Evolutionary conservation across 2,329 filamentous ascomycete species (phyloP).

Genomic region (Hymenoscyphus fraxineus): DNA sequence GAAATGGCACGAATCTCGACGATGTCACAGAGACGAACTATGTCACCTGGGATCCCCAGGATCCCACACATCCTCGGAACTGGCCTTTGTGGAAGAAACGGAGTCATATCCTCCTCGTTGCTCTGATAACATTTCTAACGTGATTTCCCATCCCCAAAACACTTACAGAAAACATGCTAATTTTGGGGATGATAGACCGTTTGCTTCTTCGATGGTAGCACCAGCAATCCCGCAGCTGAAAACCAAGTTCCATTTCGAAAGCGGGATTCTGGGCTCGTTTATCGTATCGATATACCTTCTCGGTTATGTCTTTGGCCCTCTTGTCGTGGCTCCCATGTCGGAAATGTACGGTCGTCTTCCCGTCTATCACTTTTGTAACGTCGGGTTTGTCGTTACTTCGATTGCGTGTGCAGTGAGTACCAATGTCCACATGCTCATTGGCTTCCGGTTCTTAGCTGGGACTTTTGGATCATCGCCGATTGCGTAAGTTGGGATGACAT

Average conservation of each 20-base stretch:
- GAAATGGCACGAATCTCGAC: neutral
- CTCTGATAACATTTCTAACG: slow-evolving; percentile 4
- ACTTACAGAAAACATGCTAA: slow-evolving; percentile 1
- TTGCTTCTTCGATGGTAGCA: slow-evolving; percentile 2
- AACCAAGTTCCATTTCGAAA: neutral
- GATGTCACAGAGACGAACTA: neutral
- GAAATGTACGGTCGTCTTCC: slow-evolving; percentile 55
- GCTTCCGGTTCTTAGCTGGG: slow-evolving; percentile 57
- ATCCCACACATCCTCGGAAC: neutral
- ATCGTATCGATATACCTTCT: slow-evolving; percentile 6
- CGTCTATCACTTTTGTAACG: slow-evolving; percentile 50
- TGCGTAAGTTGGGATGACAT: slow-evolving; percentile 15
- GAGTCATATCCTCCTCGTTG: neutral
- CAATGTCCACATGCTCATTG: slow-evolving; percentile 46
- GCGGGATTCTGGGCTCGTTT: neutral
- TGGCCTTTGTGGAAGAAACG: slow-evolving; percentile 4
- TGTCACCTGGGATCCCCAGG: neutral
- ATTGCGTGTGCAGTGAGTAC: slow-evolving; percentile 51
- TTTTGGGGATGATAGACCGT: neutral
- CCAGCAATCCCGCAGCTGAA: neutral
- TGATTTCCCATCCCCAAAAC: neutral
- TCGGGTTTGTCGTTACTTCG: slow-evolving; percentile 47
- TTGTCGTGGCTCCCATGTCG: slow-evolving; percentile 45
- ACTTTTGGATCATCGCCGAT: slow-evolving; percentile 40
- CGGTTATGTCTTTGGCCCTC: slow-evolving; percentile 27